phyloP scores from a whole-genome alignment of 73 alveolate genomes.

The Paramecium tetraurelia region DNA sequence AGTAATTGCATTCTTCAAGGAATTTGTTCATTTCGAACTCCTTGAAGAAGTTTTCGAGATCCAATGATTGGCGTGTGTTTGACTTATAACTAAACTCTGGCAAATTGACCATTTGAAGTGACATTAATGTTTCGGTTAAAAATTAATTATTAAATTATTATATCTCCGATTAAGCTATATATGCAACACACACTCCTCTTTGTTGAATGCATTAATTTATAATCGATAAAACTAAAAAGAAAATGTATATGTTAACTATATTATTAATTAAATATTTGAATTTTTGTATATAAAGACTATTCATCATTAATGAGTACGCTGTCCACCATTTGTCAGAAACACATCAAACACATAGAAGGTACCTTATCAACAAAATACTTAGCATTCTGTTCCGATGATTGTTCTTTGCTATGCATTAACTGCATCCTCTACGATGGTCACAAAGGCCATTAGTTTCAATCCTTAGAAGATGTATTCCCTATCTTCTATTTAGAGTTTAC shows the following conservation, averaged over 20 bases:
- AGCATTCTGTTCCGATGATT: slow-evolving; percentile 77
- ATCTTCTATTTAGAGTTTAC: background rate
- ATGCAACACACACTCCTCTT: background rate
- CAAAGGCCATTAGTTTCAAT: slow-evolving; percentile 72
- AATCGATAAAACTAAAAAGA: background rate
- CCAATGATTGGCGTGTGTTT: background rate
- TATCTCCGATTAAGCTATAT: background rate
- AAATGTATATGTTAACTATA: background rate
- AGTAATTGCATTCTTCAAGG: slow-evolving; percentile 20
- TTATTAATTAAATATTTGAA: slow-evolving; percentile 3
- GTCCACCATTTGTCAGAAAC: slow-evolving; percentile 32
- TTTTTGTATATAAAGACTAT: background rate
- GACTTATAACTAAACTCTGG: slow-evolving; percentile 33
- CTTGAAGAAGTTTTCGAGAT: slow-evolving; percentile 28
- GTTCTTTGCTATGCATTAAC: slow-evolving; percentile 73
- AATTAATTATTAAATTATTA: background rate
- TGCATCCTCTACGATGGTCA: slow-evolving; percentile 83
- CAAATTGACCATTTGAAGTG: background rate
- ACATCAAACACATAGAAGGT: slow-evolving; percentile 41
- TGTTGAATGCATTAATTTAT: background rate
- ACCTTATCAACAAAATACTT: slow-evolving; percentile 50
- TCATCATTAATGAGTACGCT: background rate
- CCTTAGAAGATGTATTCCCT: slow-evolving; percentile 49
- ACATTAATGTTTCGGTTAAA: slow-evolving; percentile 35
- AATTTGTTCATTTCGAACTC: slow-evolving; percentile 36